Evolutionary conservation across 352 stramenopile species (phyloP), one percentile per base, ranked within the genome.

Genomic region (Globisporangium splendens): DNA sequence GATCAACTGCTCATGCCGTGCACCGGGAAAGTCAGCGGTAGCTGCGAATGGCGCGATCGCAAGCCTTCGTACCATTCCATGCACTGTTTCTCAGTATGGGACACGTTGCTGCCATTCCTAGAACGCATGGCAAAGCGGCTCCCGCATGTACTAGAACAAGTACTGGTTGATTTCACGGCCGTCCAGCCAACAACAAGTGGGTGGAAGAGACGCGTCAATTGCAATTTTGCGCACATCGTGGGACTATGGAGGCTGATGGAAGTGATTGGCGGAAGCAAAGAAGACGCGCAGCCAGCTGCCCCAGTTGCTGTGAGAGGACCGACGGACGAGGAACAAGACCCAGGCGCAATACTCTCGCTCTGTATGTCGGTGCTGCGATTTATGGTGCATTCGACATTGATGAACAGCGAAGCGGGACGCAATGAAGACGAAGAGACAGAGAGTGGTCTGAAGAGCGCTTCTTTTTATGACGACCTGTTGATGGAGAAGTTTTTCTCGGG

Each of bases 1-100:
- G 81, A 89, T 35, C 72, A 73, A 41, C 52, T 89, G 47, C 62
- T 88, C 8, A 56, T 50, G 24, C 53, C 63, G 0, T 89, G 77
- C 18, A 46, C 73, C 3, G 66, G 58, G 15, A 22, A 31, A 12
- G 8, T 44, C 0, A 61, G 65, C 46, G 55, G 67, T 8, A 70
- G 67, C 17, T 91, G 81, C 44, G 70, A 66, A 52, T 91, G 81
- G 81, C 58, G 61, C 8, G 59, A 73, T 38, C 50, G 65, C 24
- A 88, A 86, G 50, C 81, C 81, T 0, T 63, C 70, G 50, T 88
- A 81, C 46, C 75, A 86, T 52, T 58, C 75, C 7, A 91, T 91
- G 81, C 63, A 63, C 22, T 91, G 81, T 64, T 78, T 80, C 1
- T 59, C 63, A 1, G 59, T 82, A 2, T 91, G 81, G 81, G 73